Base-by-base conservation (phyloP, 331 rosid species). In the Cucumis variabilis region DNA sequence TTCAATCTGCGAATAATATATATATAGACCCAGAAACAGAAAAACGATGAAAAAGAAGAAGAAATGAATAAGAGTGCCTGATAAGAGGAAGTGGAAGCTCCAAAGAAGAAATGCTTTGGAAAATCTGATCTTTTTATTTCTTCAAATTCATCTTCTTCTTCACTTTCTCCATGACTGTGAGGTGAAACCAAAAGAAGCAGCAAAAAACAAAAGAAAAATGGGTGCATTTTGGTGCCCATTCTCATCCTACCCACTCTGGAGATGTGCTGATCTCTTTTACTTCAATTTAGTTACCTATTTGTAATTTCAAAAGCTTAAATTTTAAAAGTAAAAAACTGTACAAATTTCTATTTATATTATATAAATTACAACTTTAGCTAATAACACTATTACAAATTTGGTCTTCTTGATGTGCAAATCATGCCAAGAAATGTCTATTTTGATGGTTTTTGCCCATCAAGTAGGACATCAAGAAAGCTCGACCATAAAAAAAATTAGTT, bases 1-100 rank as follows among this genome's bases (percentile, higher is more conserved):
- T 89, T 95, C 96, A 76, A 92, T 65, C 97, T 93, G 74, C 2
- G 13, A 20, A 51, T 14, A 51, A 51, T 51, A 44, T 44, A 44
- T 44, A 7, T 53, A 2, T 1, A 62, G 60, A 83, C 0, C 5
- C 37, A 44, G 17, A 68, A 3, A 41, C 3, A 20, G 33, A 55
- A 48, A 48, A 48, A 48, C 9, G 53, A 79, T 60, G 51, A 30
- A 48, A 33, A 46, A 53, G 60, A 53, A 80, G 55, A 51, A 63
- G 51, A 71, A 50, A 55, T 19, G 7, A 70, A 55, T 28, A 23
- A 63, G 11, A 14, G 6, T 77, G 81, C 95, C 92, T 93, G 96
- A 72, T 92, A 93, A 13, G 98, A 89, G 2, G 95, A 93, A 89
- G 98, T 93, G 87, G 88, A 13, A 65, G 93, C 12, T 89, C 98